Conservation (phyloP, 352 stramenopile genomes). For the Pythium oligandrum region DNA sequence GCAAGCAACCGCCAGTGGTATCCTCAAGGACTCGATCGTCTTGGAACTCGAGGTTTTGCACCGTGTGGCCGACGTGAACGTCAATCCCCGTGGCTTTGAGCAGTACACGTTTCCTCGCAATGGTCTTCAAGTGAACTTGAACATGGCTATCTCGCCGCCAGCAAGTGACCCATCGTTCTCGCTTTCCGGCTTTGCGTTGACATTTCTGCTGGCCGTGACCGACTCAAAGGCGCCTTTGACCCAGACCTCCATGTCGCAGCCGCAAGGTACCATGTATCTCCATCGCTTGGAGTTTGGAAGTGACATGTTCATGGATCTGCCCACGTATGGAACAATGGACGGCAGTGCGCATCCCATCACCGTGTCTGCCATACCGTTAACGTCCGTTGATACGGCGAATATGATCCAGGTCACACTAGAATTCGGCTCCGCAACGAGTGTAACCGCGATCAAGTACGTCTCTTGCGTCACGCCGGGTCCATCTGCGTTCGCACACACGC, state of each 20-base stretch:
- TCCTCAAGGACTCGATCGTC: too few relatives aligned
- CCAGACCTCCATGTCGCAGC: not conserved
- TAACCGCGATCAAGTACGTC: not conserved
- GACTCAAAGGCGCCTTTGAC: not conserved
- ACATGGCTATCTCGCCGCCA: not conserved
- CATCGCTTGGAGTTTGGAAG: not conserved
- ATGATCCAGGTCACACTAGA: conserved; percentile 7
- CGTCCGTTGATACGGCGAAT: not conserved
- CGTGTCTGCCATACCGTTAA: not conserved
- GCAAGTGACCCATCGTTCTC: not conserved
- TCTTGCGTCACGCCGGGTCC: not conserved
- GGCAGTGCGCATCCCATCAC: not conserved
- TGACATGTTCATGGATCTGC: conserved; percentile 8
- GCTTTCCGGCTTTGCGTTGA: conserved; percentile 1
- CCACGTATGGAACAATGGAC: conserved; percentile 2
- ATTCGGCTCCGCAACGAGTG: not conserved
- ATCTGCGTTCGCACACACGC: not conserved
- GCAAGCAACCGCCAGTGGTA: too few relatives aligned
- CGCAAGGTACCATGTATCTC: conserved; percentile 7
- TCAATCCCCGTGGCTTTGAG: too few relatives aligned
- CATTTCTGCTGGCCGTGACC: conserved; percentile 3
- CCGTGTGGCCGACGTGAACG: too few relatives aligned
- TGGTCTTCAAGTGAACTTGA: conserved; percentile 1
- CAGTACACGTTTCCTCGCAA: too few relatives aligned
- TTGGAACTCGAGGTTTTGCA: too few relatives aligned